phyloP scores from a whole-genome alignment of 2,329 filamentous ascomycete genomes.

The Blastomyces gilchristii region DNA sequence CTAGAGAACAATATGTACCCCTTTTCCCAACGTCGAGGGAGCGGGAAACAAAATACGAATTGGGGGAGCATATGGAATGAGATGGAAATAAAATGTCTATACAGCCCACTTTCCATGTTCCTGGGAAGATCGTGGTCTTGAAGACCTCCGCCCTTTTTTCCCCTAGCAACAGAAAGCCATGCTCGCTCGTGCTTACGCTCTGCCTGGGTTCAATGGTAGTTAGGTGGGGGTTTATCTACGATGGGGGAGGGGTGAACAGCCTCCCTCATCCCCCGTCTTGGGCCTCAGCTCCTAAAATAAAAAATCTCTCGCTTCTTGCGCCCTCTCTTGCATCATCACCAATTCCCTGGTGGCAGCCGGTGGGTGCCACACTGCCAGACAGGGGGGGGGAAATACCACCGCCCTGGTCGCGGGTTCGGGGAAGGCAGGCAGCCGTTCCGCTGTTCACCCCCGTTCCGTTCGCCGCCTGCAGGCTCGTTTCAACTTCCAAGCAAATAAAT shows the following conservation, averaged over 20 bases:
- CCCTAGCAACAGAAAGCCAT: neutral
- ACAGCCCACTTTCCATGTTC: neutral
- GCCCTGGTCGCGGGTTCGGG: neutral
- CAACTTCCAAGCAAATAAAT: no score
- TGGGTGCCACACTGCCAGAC: neutral
- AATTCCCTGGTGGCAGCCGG: neutral
- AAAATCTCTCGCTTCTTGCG: neutral
- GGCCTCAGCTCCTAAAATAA: neutral
- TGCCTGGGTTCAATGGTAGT: neutral
- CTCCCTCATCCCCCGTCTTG: neutral
- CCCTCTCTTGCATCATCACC: neutral
- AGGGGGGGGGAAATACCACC: neutral
- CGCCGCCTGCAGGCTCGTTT: no score
- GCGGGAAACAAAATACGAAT: neutral
- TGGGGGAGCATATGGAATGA: neutral
- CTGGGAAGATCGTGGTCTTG: neutral
- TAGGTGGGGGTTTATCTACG: neutral
- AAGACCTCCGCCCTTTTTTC: neutral
- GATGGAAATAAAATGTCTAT: neutral
- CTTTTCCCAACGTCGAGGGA: neutral
- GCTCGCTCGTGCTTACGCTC: neutral
- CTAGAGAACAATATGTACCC: no score
- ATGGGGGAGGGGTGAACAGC: neutral
- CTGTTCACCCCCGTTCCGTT: neutral
- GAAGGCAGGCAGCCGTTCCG: neutral